Evolutionary conservation across 1,284 basidiomycete species (phyloP), one percentile per base, ranked within the genome.

Genomic region (Ceratobasidium sp.): DNA sequence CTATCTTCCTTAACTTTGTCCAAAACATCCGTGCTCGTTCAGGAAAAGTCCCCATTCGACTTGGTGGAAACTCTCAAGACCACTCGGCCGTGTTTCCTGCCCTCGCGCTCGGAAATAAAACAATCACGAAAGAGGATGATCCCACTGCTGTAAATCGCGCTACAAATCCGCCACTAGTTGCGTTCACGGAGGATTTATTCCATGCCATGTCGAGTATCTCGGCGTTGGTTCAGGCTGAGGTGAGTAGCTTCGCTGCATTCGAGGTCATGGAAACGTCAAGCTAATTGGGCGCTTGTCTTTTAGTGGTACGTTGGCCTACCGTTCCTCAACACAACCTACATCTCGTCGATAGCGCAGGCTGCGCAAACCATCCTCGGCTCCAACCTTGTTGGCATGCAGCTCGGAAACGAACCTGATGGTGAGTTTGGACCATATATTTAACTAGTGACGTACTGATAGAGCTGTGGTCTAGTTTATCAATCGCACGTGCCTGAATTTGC

Each of bases 71-170:
- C 69, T 72, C 74, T 75, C 82, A 84, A 78, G 81, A 83, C 29
- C 66, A 74, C 27, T 89, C 89, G 15, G 84, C 83, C 0, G 80
- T 89, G 51, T 86, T 88, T 63, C 64, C 78, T 0, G 82, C 84
- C 31, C 83, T 83, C 11, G 82, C 88, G 6, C 77, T 82, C 0
- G 82, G 85, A 72, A 85, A 86, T 1, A 82, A 81, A 27, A 85
- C 86, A 48, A 83, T 90, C 27, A 84, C 85, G 47, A 90, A 90
- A 78, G 84, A 87, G 8, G 78, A 78, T 19, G 82, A 84, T 51
- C 79, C 82, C 4, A 80, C 80, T 11, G 86, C 86, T 77, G 85
- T 87, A 1, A 82, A 82, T 65, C 44, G 53, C 41, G 62, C 54
- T 11, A 65, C 50, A 24, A 50, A 56, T 27, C 50, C 64, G 31